These are phyloP conservation scores for Samsoniella hepiali DNA, from an alignment of 2,329 filamentous ascomycete genomes.

Conservation along the genomic window DNA sequence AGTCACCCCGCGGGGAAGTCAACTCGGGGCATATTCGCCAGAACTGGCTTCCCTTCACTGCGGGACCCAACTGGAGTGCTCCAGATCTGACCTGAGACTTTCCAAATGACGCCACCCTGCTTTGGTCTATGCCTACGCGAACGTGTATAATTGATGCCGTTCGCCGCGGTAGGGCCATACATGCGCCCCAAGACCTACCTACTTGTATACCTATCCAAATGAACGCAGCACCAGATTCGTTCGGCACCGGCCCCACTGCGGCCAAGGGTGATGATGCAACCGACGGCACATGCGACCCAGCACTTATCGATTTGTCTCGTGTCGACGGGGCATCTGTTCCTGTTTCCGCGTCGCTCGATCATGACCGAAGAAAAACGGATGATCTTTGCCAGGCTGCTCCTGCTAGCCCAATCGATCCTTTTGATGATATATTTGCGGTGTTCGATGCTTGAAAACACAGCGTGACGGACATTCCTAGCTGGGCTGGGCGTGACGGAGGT, in stretches of 20 bases:
- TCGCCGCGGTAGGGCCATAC: not conserved
- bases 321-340: not conserved
- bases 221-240: not conserved
- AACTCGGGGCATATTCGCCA: not conserved
- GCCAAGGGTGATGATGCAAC: not conserved
- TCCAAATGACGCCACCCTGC: not conserved
- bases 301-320: not conserved
- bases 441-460: not conserved
- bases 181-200: not conserved
- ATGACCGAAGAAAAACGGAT: not conserved
- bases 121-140: not conserved
- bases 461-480: not conserved
- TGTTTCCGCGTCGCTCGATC: not conserved
- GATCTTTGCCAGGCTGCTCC: not conserved
- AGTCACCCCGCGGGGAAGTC: not conserved
- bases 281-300: not conserved
- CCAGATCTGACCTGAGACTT: not conserved
- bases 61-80: not conserved
- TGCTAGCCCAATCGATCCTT: not conserved
- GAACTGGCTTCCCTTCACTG: not conserved
- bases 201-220: not conserved
- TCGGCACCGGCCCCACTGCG: not conserved
- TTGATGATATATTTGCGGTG: not conserved
- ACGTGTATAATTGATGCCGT: not conserved
- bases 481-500: not conserved